Percentiles rank a stretch among this genome's conserved stretches.
phyloP scores from a whole-genome alignment of 2,329 filamentous ascomycete species.

The Aurifilum marmelostoma region DNA sequence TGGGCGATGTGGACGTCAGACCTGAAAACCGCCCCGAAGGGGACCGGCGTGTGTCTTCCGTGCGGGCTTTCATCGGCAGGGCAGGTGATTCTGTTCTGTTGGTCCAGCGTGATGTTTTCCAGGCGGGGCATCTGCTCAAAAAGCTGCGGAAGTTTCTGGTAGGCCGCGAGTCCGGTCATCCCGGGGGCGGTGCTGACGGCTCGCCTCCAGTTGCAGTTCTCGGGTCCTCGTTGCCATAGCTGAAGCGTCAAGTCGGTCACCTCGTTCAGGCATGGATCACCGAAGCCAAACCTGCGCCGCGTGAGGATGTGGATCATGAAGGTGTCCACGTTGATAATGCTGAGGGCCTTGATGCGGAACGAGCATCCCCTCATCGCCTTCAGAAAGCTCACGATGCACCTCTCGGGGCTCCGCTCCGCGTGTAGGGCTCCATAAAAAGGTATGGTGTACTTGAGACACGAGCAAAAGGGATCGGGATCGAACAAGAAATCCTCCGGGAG shows the following conservation, averaged over 20 bases:
- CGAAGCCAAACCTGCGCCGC: background rate
- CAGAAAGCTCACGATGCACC: background rate
- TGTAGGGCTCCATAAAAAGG: background rate
- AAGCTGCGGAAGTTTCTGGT: background rate
- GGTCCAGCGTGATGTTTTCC: background rate
- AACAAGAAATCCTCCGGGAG: background rate
- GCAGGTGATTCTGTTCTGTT: background rate
- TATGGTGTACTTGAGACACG: background rate
- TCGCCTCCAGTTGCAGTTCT: background rate
- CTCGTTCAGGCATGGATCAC: background rate
- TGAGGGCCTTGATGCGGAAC: background rate
- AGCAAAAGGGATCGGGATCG: background rate
- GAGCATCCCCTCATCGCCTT: background rate
- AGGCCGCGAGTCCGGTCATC: background rate
- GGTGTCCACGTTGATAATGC: background rate
- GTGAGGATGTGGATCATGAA: background rate
- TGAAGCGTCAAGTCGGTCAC: background rate
- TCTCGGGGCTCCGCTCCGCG: background rate
- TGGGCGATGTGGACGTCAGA: background rate
- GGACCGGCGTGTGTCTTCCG: background rate
- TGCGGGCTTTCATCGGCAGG: background rate
- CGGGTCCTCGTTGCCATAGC: background rate
- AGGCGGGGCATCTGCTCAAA: background rate
- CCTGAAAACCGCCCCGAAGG: background rate
- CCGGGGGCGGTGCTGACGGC: background rate